Base-by-base conservation (phyloP, 148 eudicot genomes). In the Linanthus parryae region DNA sequence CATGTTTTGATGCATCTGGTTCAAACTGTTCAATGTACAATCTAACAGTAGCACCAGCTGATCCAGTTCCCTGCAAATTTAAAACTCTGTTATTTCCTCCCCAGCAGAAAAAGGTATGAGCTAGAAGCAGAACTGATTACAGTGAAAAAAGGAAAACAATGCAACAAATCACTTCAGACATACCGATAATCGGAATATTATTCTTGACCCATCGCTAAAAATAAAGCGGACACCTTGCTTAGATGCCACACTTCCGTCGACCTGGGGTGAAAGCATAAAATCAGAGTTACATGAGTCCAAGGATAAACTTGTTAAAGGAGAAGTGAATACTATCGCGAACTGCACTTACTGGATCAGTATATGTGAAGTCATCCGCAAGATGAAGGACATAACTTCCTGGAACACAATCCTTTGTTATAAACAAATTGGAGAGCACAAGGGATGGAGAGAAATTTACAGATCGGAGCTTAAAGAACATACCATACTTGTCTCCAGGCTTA, bases 181-280 rank as follows among this genome's bases (percentile, higher is more conserved):
- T 69, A 91, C 98, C 38, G 95, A 91, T 67, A 91, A 42, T 26
- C 98, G 89, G 43, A 72, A 91, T 58, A 91, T 87, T 55, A 87
- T 88, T 56, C 99, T 78, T 39, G 99, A 92, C 39, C 99, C 99
- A 75, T 92, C 99, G 23, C 85, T 75, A 57, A 92, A 92, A 38
- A 87, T 85, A 63, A 92, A 88, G 14, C 96, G 96, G 51, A 92
- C 76, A 12, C 99, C 99, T 74, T 92, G 99, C 59, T 92, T 92
- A 37, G 92, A 69, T 28, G 68, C 96, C 45, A 87, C 96, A 69
- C 90, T 84, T 52, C 89, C 94, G 64, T 92, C 98, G 25, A 92
- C 94, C 96, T 92, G 73, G 35, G 46, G 21, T 12, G 7, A 37
- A 31, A 17, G 30, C 16, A 24, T 8, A 48, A 35, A 21, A 3